Evolutionary conservation across 2,329 filamentous ascomycete species (phyloP).

Genomic region (Cladophialophora chaetospira): DNA sequence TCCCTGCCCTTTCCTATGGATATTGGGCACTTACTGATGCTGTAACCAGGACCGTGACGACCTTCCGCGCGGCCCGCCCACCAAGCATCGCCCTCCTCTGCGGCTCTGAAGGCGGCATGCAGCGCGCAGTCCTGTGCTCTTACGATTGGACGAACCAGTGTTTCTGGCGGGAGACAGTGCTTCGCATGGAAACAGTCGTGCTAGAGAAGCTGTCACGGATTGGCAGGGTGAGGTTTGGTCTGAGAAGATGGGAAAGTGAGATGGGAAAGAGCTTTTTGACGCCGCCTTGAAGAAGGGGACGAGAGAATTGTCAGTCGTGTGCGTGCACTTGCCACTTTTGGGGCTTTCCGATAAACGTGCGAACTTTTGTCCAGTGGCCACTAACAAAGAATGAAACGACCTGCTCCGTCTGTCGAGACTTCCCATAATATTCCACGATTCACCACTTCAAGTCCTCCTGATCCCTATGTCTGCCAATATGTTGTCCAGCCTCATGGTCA

Average conservation of each 20-base stretch:
- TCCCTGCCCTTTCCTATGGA: neutral
- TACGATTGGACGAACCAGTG: conserved; percentile 49
- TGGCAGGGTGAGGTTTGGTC: conserved; percentile 38
- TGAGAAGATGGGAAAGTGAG: conserved; percentile 7
- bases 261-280: conserved; percentile 5
- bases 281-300: conserved; percentile 8
- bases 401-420: too few species aligned
- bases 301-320: too few species aligned
- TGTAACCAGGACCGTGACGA: conserved; percentile 35
- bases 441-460: too few species aligned
- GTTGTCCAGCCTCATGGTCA: too few species aligned
- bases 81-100: conserved; percentile 48
- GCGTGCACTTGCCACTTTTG: too few species aligned
- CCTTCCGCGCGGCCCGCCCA: conserved; percentile 44
- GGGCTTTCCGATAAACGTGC: too few species aligned
- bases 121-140: conserved; percentile 49
- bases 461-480: too few species aligned
- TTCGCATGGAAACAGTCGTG: conserved; percentile 45
- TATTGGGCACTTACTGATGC: neutral
- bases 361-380: too few species aligned
- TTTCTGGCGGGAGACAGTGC: conserved; percentile 48
- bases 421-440: too few species aligned
- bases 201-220: conserved; percentile 43
- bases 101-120: conserved; percentile 51
- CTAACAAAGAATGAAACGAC: too few species aligned